Conservation (phyloP, 768 basidiomycete species). For the Tricholoma flavovirens region DNA sequence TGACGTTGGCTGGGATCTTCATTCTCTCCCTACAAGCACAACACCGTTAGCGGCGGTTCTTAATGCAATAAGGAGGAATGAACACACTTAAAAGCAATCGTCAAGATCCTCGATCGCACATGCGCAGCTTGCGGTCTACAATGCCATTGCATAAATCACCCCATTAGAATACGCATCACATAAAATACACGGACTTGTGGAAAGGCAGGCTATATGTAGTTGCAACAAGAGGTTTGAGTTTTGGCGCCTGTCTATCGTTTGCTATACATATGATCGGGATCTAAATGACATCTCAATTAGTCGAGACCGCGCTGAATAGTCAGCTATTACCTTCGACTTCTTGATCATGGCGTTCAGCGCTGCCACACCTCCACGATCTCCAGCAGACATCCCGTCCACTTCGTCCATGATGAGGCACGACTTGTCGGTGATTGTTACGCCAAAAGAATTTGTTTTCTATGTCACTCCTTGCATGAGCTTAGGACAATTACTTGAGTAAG, state of each 20-base stretch:
- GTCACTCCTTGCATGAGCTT: slow-evolving; percentile 5
- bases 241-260: slow-evolving; percentile 82
- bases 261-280: slow-evolving; percentile 97
- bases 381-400: slow-evolving; percentile 98
- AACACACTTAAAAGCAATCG: slow-evolving; percentile 83
- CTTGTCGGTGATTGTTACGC: slow-evolving; percentile 69
- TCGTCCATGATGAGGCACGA: slow-evolving; percentile 98
- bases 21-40: slow-evolving; percentile 69
- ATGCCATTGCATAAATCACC: slow-evolving; percentile 5
- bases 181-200: slow-evolving; percentile 48
- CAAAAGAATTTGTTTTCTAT: slow-evolving; percentile 60
- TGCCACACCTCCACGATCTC: slow-evolving; percentile 94
- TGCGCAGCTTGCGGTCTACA: slow-evolving; percentile 68
- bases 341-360: slow-evolving; percentile 89
- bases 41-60: neutral
- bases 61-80: neutral
- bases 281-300: slow-evolving; percentile 32
- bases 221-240: slow-evolving; percentile 77
- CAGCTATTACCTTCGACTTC: slow-evolving; percentile 68
- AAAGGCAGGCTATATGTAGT: slow-evolving; percentile 77
- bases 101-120: slow-evolving; percentile 82
- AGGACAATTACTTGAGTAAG: neutral
- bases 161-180: neutral
- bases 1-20: slow-evolving; percentile 84
- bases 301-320: neutral